phyloP scores from a whole-genome alignment of 2,329 filamentous ascomycete species.

The Cladosporium cucumerinum region DNA sequence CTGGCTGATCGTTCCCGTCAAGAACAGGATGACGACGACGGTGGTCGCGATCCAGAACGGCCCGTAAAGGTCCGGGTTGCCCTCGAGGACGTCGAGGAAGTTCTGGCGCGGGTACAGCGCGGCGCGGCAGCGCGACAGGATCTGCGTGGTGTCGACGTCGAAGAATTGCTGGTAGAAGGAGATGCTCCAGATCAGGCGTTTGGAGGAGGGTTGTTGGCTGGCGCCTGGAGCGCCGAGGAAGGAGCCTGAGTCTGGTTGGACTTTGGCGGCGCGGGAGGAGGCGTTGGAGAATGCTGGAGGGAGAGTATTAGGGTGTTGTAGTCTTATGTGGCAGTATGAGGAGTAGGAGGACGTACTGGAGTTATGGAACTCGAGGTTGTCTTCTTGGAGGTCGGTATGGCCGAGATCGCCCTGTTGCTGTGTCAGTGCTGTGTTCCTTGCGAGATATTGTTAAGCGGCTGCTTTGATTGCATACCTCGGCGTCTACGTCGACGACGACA shows the following conservation, averaged over 20 bases:
- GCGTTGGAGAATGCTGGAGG: constrained; percentile 28
- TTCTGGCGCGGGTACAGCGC: constrained; percentile 88
- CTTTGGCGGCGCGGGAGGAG: constrained; percentile 50
- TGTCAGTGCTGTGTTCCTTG: constrained; percentile 17
- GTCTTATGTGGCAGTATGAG: not conserved
- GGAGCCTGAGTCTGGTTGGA: constrained; percentile 40
- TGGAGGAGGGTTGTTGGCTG: constrained; percentile 41
- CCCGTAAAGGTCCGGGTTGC: constrained; percentile 93
- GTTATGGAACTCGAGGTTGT: constrained; percentile 98
- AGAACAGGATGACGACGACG: constrained; percentile 89
- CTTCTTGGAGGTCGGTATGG: constrained; percentile 87
- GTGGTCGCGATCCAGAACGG: constrained; percentile 99
- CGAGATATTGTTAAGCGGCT: not conserved
- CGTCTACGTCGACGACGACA: constrained; percentile 95
- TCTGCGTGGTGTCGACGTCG: constrained; percentile 91
- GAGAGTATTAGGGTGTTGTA: not conserved
- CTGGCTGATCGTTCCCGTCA: constrained; percentile 91
- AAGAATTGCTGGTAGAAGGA: constrained; percentile 98
- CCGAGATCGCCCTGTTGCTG: constrained; percentile 74
- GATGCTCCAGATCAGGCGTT: constrained; percentile 88
- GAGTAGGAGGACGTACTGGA: constrained; percentile 55
- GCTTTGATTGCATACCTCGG: constrained; percentile 63
- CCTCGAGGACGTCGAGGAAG: constrained; percentile 95
- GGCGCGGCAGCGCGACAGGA: constrained; percentile 80
- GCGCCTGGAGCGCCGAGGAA: constrained; percentile 34